Conservation (phyloP, 73 alveolate species). For the Paramecium sonneborni region DNA sequence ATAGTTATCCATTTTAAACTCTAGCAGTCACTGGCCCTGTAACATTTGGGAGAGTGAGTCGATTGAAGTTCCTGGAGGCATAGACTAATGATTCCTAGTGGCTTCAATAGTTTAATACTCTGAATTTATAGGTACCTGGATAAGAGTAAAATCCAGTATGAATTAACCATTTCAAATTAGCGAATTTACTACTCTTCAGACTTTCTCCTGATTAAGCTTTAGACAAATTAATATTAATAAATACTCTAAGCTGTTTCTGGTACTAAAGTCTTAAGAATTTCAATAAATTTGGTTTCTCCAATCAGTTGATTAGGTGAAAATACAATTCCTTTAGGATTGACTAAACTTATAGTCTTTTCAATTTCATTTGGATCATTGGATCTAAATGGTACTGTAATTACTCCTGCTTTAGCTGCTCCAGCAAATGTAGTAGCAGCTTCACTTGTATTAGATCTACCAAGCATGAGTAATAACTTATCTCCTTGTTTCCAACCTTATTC, state of each 20-base stretch:
- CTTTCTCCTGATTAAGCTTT: conserved; percentile 45
- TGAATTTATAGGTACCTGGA: conserved; percentile 68
- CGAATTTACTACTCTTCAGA: conserved; percentile 39
- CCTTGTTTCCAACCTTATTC: conserved; percentile 69
- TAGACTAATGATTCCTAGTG: conserved; percentile 33
- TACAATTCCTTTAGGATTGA: conserved; percentile 63
- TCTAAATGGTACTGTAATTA: conserved; percentile 56
- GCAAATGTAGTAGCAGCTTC: conserved; percentile 61
- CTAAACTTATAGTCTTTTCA: conserved; percentile 54
- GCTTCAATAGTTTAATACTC: conserved; percentile 35
- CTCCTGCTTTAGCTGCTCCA: conserved; percentile 72
- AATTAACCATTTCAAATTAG: conserved; percentile 51
- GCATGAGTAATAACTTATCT: conserved; percentile 59
- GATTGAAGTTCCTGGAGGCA: conserved; percentile 62
- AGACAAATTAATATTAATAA: not conserved
- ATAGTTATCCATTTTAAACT: not conserved
- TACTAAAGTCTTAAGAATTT: conserved; percentile 7
- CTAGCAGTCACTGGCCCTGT: conserved; percentile 35
- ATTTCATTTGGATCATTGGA: conserved; percentile 44
- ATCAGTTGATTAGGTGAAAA: conserved; percentile 53
- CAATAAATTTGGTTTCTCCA: conserved; percentile 56
- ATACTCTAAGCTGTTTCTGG: conserved; percentile 60
- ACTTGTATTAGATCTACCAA: conserved; percentile 58
- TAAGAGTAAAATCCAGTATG: conserved; percentile 68
- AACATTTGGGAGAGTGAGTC: conserved; percentile 49